phyloP scores from a whole-genome alignment of 106 monocot genomes.

The Dendrobium chrysotoxum region DNA sequence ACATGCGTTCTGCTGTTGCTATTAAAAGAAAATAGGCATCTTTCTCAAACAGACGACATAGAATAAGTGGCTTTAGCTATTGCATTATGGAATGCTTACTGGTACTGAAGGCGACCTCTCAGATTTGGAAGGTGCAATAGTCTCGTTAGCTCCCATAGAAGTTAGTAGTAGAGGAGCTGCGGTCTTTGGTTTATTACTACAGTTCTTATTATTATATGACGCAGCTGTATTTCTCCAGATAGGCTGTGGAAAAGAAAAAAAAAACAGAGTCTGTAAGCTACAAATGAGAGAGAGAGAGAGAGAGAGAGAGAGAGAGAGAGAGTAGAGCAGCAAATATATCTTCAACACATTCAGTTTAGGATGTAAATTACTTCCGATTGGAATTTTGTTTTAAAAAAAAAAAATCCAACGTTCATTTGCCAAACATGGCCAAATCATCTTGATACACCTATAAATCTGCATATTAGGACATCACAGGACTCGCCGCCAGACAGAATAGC shows the following conservation, averaged over 20 bases:
- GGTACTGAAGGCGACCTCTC: not conserved
- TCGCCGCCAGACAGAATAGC: not conserved
- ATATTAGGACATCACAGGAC: not conserved
- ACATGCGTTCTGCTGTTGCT: not conserved
- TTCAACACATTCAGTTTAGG: not conserved
- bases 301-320: not conserved
- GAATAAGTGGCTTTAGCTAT: not conserved
- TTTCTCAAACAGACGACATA: not conserved
- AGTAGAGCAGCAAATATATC: not conserved
- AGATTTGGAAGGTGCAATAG: not conserved
- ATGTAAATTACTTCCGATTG: not conserved
- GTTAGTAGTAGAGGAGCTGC: not conserved
- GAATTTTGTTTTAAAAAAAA: not conserved
- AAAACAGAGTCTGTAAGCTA: not conserved
- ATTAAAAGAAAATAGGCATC: not conserved
- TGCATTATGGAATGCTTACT: not conserved
- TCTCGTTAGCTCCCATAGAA: slow-evolving; percentile 4
- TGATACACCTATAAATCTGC: not conserved
- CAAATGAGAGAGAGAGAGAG: not conserved
- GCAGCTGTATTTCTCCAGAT: not conserved
- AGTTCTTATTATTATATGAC: not conserved
- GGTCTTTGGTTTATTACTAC: not conserved
- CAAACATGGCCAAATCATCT: not conserved
- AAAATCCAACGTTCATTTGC: not conserved
- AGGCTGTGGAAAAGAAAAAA: not conserved